Conservation (phyloP, 345 rosid genomes). For the Moricandia arvensis region DNA sequence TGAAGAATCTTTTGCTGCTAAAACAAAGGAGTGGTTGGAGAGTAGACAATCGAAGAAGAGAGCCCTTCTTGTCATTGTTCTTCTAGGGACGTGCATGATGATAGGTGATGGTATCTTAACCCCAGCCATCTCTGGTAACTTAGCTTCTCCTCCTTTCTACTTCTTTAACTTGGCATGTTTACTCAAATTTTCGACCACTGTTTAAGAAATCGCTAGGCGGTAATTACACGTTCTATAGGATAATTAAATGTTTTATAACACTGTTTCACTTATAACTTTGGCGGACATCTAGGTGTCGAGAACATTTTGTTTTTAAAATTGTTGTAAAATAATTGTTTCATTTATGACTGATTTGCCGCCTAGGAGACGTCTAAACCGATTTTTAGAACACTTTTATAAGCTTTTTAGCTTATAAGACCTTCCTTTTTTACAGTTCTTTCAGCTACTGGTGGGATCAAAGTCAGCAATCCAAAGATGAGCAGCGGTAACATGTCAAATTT, state of each 20-base stretch:
- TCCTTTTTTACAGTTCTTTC: constrained; percentile 69
- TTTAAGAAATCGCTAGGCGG: background rate
- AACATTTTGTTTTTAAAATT: no score
- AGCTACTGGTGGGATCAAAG: constrained; percentile 89
- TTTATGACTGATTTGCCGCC: background rate
- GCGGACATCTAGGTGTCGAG: no score
- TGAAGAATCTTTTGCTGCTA: constrained; percentile 85
- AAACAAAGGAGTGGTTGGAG: constrained; percentile 85
- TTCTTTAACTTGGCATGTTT: background rate
- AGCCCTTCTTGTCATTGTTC: constrained; percentile 66
- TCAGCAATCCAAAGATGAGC: constrained; percentile 55
- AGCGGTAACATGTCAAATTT: constrained; percentile 42
- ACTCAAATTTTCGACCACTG: background rate
- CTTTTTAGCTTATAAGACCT: background rate
- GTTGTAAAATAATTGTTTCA: no score
- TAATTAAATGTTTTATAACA: no score
- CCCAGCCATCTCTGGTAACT: constrained; percentile 92
- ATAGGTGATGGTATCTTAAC: constrained; percentile 97
- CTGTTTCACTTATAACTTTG: no score
- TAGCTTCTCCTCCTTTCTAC: background rate
- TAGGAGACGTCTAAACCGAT: background rate
- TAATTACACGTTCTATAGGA: background rate
- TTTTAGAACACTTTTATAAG: no score
- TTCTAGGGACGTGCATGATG: constrained; percentile 91
- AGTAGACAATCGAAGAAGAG: constrained; percentile 53